A percentile compares a stretch with the other conserved stretches of the same genome.
Conservation (phyloP, 768 basidiomycete genomes). For the Suillus spraguei region DNA sequence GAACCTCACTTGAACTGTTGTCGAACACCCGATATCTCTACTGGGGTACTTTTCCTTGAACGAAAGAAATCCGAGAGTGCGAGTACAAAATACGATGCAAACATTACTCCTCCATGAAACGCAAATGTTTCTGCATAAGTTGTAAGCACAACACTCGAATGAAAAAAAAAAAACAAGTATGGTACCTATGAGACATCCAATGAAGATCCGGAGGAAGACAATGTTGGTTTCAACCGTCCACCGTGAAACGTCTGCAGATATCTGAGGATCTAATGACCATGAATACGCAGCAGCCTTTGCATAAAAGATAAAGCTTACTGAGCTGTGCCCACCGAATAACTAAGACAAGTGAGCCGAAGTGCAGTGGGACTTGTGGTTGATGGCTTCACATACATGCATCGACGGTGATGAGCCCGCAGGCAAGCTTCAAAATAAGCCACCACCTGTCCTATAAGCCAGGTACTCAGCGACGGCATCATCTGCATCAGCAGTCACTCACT, state of each 20-base stretch:
- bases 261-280: slow-evolving; percentile 39
- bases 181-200: slow-evolving; percentile 67
- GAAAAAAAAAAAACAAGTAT: background rate
- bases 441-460: slow-evolving; percentile 51
- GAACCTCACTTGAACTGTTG: slow-evolving; percentile 59
- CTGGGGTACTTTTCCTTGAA: slow-evolving; percentile 24
- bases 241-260: slow-evolving; percentile 40
- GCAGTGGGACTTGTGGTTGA: slow-evolving; percentile 9
- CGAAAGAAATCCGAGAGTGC: slow-evolving; percentile 40
- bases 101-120: slow-evolving; percentile 69
- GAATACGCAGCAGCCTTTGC: slow-evolving; percentile 1
- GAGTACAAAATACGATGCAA: slow-evolving; percentile 58
- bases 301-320: slow-evolving; percentile 41
- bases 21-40: slow-evolving; percentile 50
- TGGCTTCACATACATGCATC: slow-evolving; percentile 66
- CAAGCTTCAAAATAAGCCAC: slow-evolving; percentile 60
- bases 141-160: background rate
- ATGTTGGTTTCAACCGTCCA: slow-evolving; percentile 55
- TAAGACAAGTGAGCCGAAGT: slow-evolving; percentile 27
- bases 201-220: slow-evolving; percentile 58
- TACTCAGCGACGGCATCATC: slow-evolving; percentile 8
- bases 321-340: slow-evolving; percentile 82
- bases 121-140: slow-evolving; percentile 64
- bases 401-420: slow-evolving; percentile 56
- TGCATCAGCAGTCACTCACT: slow-evolving; percentile 18